Percentiles rank a stretch among this genome's conserved stretches.
These are phyloP conservation scores for Suillus variegatus DNA, from an alignment of 768 basidiomycete genomes.

Conservation along the genomic window DNA sequence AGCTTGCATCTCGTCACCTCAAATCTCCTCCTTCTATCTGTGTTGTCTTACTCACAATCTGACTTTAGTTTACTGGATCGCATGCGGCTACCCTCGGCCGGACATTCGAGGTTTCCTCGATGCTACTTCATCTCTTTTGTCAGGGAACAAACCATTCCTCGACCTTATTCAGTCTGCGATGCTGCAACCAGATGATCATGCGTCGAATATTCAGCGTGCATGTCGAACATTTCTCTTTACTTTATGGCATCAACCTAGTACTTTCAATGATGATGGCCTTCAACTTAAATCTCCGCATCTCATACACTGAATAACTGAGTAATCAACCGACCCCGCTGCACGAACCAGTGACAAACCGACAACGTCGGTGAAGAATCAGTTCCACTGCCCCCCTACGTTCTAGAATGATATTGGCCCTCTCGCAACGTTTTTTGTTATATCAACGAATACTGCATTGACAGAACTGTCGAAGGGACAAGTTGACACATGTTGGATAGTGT, in stretches of 20 bases:
- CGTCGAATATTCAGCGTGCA: conserved; percentile 33
- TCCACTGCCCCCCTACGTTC: neutral
- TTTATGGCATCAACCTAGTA: conserved; percentile 8
- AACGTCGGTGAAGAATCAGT: neutral
- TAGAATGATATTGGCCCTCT: neutral
- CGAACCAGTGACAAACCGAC: neutral
- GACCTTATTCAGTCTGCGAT: conserved; percentile 40
- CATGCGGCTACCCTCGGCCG: conserved; percentile 29
- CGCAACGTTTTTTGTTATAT: neutral
- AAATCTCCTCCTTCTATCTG: conserved; percentile 25
- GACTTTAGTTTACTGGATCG: conserved; percentile 29
- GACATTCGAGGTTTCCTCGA: conserved; percentile 34
- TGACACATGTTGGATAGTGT: too few relatives aligned
- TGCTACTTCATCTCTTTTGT: conserved; percentile 21
- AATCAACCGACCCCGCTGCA: neutral
- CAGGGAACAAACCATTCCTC: conserved; percentile 37
- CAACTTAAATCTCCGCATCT: neutral
- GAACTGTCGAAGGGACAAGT: neutral
- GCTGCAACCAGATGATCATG: conserved; percentile 35
- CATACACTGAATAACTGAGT: neutral
- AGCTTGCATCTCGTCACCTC: conserved; percentile 33
- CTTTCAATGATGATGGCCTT: neutral
- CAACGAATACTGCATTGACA: neutral
- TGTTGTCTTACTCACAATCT: conserved; percentile 30
- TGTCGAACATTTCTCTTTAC: conserved; percentile 27